Conservation (phyloP, 441 rosid species). For the Isatis lusitanica region DNA sequence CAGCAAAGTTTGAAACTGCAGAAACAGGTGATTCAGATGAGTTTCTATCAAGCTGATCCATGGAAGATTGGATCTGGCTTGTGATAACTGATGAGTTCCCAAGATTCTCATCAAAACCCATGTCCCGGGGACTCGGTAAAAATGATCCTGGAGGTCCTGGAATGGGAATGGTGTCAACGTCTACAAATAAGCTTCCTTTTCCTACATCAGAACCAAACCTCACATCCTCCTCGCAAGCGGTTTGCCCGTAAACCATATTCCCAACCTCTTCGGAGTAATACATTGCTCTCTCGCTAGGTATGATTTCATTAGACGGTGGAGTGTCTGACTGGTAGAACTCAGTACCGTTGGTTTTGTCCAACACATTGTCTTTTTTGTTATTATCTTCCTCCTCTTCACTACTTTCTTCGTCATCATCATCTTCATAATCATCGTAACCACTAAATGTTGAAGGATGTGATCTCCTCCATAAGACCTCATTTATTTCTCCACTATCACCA, state of each 20-base stretch:
- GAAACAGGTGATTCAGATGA: conserved; percentile 87
- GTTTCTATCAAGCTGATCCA: conserved; percentile 65
- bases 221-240: conserved; percentile 33
- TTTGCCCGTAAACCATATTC: conserved; percentile 37
- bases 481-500: conserved; percentile 38
- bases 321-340: conserved; percentile 43
- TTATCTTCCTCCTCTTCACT: conserved; percentile 24
- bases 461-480: conserved; percentile 37
- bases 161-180: conserved; percentile 86
- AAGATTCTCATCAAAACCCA: conserved; percentile 81
- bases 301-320: conserved; percentile 48
- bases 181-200: conserved; percentile 54
- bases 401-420: conserved; percentile 40
- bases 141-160: conserved; percentile 99
- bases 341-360: conserved; percentile 34
- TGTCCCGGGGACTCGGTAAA: conserved; percentile 87
- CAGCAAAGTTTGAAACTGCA: conserved; percentile 62
- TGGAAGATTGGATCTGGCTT: conserved; percentile 74
- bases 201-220: conserved; percentile 51
- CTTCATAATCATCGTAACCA: conserved; percentile 31
- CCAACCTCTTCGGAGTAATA: conserved; percentile 58
- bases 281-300: conserved; percentile 47
- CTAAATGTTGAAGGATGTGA: conserved; percentile 31
- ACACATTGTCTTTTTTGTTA: conserved; percentile 25
- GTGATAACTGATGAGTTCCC: conserved; percentile 86